phyloP scores from a whole-genome alignment of 768 basidiomycete species.

The Kwoniella botswanensis region DNA sequence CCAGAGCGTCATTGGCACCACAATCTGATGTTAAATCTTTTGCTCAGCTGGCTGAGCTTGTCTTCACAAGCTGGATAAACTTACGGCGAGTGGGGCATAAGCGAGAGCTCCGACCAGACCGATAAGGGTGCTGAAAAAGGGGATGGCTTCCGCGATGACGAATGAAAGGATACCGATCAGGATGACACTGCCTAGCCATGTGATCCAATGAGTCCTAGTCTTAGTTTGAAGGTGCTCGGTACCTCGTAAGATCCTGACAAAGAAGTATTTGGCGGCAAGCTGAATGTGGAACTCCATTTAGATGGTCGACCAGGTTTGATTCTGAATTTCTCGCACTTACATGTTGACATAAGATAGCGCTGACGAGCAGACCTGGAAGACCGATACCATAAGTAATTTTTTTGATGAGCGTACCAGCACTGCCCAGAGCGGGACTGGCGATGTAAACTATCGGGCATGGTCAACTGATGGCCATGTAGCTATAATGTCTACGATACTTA shows the following conservation, averaged over 20 bases:
- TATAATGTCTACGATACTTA: background rate
- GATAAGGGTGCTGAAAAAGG: slow-evolving; percentile 35
- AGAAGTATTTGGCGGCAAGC: slow-evolving; percentile 30
- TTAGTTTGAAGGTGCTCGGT: slow-evolving; percentile 24
- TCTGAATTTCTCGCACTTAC: slow-evolving; percentile 4
- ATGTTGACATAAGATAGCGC: slow-evolving; percentile 22
- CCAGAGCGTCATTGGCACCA: slow-evolving; percentile 27
- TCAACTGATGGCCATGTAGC: background rate
- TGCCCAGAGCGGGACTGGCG: slow-evolving; percentile 44
- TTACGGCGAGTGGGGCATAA: slow-evolving; percentile 26
- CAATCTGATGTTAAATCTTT: slow-evolving; percentile 8
- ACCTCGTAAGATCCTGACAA: slow-evolving; percentile 32
- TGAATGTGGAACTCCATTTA: background rate
- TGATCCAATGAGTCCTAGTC: slow-evolving; percentile 26
- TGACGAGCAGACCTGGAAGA: slow-evolving; percentile 41
- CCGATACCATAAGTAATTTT: slow-evolving; percentile 48
- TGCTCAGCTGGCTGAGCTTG: background rate
- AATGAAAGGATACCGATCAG: slow-evolving; percentile 22
- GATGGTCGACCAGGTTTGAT: background rate
- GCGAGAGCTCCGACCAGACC: slow-evolving; percentile 39
- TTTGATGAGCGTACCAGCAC: slow-evolving; percentile 47
- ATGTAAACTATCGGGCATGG: slow-evolving; percentile 26
- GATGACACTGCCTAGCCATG: slow-evolving; percentile 22
- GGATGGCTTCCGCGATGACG: slow-evolving; percentile 27
- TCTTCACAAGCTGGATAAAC: background rate